These are phyloP conservation scores for Cicer yamashitae DNA, from an alignment of 306 rosid species.

Conservation along the genomic window DNA sequence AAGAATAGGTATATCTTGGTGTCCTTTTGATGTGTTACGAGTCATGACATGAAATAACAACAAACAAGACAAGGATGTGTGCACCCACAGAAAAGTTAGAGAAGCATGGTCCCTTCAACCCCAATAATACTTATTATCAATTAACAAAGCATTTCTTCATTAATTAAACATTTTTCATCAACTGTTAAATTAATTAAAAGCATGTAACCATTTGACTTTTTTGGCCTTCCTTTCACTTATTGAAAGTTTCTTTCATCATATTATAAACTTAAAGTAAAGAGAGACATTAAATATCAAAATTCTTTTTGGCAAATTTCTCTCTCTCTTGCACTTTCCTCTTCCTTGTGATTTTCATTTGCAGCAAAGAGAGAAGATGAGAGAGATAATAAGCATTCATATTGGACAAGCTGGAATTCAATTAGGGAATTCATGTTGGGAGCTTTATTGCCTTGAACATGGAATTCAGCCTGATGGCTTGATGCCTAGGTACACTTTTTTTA, in stretches of 20 bases:
- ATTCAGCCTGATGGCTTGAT: conserved; percentile 72
- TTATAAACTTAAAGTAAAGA: background rate
- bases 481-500: conserved; percentile 63
- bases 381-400: conserved; percentile 71
- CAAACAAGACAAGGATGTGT: conserved; percentile 37
- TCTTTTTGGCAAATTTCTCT: conserved; percentile 18
- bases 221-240: conserved; percentile 20
- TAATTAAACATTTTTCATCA: conserved; percentile 14
- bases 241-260: background rate
- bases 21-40: background rate
- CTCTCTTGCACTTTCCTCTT: conserved; percentile 20
- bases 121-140: conserved; percentile 18
- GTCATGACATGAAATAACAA: conserved; percentile 42
- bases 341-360: conserved; percentile 31
- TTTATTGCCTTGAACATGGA: conserved; percentile 82
- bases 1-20: background rate
- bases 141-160: conserved; percentile 5
- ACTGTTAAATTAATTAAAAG: background rate
- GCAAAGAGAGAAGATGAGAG: conserved; percentile 60
- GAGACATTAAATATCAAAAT: conserved; percentile 12
- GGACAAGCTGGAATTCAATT: conserved; percentile 90
- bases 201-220: conserved; percentile 14
- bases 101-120: conserved; percentile 32
- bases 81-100: conserved; percentile 38
- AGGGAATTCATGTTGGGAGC: conserved; percentile 85